These are phyloP conservation scores for Eimeria brunetti DNA, from an alignment of 169 alveolate species.

Conservation along the genomic window DNA sequence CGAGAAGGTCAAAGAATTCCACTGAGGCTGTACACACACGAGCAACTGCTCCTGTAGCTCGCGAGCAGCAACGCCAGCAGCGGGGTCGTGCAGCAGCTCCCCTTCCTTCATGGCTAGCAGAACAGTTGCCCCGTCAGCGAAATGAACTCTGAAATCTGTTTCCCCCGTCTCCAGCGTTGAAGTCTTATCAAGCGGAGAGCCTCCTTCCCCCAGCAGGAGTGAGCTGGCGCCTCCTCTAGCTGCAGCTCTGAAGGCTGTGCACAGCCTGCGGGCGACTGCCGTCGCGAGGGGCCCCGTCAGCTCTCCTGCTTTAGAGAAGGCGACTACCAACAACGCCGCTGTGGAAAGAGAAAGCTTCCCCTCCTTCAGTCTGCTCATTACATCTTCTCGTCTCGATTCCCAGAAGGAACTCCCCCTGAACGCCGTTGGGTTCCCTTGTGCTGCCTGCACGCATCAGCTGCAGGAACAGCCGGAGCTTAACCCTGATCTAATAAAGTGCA, in stretches of 20 bases:
- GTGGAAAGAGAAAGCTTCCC: conserved; percentile 13
- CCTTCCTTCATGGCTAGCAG: conserved; percentile 44
- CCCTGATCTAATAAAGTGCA: neutral
- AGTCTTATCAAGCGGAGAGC: neutral
- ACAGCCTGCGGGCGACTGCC: conserved; percentile 11
- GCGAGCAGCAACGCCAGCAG: conserved; percentile 36
- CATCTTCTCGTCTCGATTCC: conserved; percentile 40
- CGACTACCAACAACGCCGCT: neutral
- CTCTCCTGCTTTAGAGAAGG: conserved; percentile 50
- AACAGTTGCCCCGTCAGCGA: conserved; percentile 19
- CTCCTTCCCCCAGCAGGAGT: neutral
- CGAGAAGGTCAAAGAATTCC: conserved; percentile 16
- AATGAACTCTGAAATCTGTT: neutral
- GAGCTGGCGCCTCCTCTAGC: conserved; percentile 3
- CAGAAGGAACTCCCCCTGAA: conserved; percentile 18
- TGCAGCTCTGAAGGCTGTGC: conserved; percentile 32
- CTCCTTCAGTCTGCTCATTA: neutral
- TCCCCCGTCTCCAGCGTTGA: neutral
- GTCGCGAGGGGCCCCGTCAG: conserved; percentile 48
- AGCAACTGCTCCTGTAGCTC: conserved; percentile 28
- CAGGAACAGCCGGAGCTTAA: neutral
- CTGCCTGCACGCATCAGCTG: conserved; percentile 22
- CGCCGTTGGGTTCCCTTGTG: neutral
- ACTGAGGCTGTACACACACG: conserved; percentile 45
- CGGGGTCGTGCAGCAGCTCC: neutral